Evolutionary conservation across 2,329 filamentous ascomycete species (phyloP).

Genomic region (Colletotrichum sojae): DNA sequence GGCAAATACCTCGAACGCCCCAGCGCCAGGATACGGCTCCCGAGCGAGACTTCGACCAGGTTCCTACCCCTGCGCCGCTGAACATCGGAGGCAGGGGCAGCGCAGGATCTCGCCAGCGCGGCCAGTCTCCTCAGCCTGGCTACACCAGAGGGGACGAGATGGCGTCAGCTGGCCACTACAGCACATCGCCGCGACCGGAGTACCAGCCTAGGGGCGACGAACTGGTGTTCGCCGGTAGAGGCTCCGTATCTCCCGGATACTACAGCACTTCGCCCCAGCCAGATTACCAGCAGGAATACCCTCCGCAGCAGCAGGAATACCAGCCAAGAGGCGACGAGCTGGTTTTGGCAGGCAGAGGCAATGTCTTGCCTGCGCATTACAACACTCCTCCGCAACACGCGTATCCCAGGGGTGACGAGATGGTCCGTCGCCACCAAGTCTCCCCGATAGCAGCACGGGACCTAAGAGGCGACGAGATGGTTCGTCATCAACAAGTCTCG

Average conservation of each 20-base stretch:
- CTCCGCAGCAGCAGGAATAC: slow-evolving; percentile 37
- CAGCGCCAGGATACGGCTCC: slow-evolving; percentile 54
- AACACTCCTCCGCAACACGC: slow-evolving; percentile 44
- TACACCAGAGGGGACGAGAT: slow-evolving; percentile 29
- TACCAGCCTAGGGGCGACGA: slow-evolving; percentile 36
- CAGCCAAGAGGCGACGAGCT: slow-evolving; percentile 36
- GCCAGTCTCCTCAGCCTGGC: slow-evolving; percentile 25
- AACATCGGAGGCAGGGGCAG: slow-evolving; percentile 56
- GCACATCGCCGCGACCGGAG: slow-evolving; percentile 43
- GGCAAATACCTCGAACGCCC: slow-evolving; percentile 26
- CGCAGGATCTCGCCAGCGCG: slow-evolving; percentile 40
- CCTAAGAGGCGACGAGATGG: slow-evolving; percentile 21
- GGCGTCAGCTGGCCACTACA: slow-evolving; percentile 45
- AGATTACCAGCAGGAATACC: slow-evolving; percentile 33
- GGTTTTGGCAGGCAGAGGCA: slow-evolving; percentile 53
- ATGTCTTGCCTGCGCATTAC: slow-evolving; percentile 48
- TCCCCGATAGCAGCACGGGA: slow-evolving; percentile 21
- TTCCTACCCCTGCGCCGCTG: slow-evolving; percentile 60
- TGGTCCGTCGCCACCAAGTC: slow-evolving; percentile 29
- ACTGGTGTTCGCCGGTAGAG: slow-evolving; percentile 51
- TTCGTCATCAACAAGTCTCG: slow-evolving; percentile 22
- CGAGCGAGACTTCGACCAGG: slow-evolving; percentile 52
- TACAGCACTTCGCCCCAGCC: slow-evolving; percentile 46
- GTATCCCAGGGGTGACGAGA: slow-evolving; percentile 36
- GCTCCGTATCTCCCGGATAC: slow-evolving; percentile 48